Base-by-base conservation (phyloP, 2,329 filamentous ascomycete species). In the Fusarium chlamydosporum region DNA sequence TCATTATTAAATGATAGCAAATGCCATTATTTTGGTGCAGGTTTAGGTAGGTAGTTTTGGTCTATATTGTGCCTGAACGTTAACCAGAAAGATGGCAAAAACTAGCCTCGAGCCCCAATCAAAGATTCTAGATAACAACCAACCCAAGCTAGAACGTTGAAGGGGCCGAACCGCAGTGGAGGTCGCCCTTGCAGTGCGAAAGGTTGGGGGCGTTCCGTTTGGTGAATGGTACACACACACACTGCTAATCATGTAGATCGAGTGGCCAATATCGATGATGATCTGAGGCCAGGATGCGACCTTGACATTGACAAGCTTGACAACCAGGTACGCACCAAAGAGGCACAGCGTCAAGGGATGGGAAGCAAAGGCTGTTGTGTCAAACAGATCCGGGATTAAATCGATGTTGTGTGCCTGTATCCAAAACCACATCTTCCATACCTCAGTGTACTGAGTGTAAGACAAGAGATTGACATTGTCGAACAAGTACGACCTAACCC, bases 121-220 rank as follows among this genome's bases (percentile, higher is more conserved):
- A 59, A 62, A 46, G 26, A 37, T 62, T 51, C 31, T 40, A 42
- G 53, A 58, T 51, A 46, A 41, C 53, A 55, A 41, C 58, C 38
- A 64, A 45, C 53, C 45, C 51, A 34, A 47, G 54, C 52, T 61
- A 65, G 51, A 67, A 56, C 42, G 46, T 68, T 56, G 51, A 61
- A 65, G 67, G 67, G 67, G 55, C 60, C 67, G 67, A 63, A 65
- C 67, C 67, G 67, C 31, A 40, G 67, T 70, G 67, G 67, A 70
- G 58, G 67, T 53, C 59, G 67, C 67, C 67, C 67, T 65, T 70
- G 67, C 67, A 70, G 67, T 64, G 57, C 43, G 7, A 55, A 48
- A 56, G 43, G 50, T 54, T 56, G 59, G 67, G 55, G 59, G 50
- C 54, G 57, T 67, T 63, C 67, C 62, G 67, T 67, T 53, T 62